Evolutionary conservation across 331 rosid genomes (phyloP).

Genomic region (Stylosanthes scabra): DNA sequence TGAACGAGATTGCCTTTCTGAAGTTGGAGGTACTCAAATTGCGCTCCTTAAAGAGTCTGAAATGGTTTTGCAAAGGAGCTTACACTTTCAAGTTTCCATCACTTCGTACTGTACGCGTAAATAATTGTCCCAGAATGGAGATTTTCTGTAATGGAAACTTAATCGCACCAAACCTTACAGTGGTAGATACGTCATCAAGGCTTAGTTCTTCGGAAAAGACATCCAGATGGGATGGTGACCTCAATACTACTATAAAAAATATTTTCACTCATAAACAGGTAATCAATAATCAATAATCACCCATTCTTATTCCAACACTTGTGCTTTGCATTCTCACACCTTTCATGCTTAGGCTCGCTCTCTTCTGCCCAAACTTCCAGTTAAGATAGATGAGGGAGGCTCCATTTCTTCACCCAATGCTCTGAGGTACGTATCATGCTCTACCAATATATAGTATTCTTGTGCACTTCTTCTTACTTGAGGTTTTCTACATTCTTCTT

Average conservation of each 20-base stretch:
- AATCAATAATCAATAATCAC: not conserved
- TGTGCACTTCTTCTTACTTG: too few species aligned
- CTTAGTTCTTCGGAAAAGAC: too few species aligned
- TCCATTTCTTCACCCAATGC: too few species aligned
- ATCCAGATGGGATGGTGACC: conserved; percentile 25
- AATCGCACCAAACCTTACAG: not conserved
- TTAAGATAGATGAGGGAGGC: too few species aligned
- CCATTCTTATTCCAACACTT: not conserved
- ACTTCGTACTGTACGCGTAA: not conserved
- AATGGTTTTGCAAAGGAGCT: not conserved
- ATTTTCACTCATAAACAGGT: not conserved
- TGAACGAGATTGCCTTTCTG: not conserved
- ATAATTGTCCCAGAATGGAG: not conserved
- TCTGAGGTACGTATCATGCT: too few species aligned
- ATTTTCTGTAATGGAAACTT: not conserved
- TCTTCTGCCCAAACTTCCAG: too few species aligned
- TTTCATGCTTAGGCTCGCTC: not conserved
- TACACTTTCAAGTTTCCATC: conserved; percentile 21
- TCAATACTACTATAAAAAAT: conserved; percentile 12
- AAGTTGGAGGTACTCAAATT: not conserved
- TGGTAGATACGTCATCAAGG: not conserved
- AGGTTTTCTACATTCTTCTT: too few species aligned
- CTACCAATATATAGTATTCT: too few species aligned
- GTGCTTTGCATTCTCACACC: not conserved
- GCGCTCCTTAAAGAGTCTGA: not conserved